Evolutionary conservation across 768 basidiomycete species (phyloP).

Genomic region (Pulveroboletus sp.): DNA sequence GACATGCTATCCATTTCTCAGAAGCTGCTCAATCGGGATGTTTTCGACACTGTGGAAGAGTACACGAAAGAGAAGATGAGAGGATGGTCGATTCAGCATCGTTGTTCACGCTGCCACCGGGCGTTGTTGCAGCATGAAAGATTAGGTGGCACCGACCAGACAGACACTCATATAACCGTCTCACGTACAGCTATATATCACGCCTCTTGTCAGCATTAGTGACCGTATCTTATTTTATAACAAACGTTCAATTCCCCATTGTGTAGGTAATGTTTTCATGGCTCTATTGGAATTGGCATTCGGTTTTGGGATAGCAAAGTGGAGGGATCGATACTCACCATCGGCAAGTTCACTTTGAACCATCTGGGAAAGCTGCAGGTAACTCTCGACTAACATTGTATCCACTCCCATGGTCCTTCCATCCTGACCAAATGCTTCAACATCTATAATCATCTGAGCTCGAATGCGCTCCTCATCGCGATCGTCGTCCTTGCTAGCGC

Average conservation of each 20-base stretch:
- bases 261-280: neutral
- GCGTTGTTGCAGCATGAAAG: conserved; percentile 33
- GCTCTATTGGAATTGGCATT: conserved; percentile 9
- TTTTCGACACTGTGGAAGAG: conserved; percentile 68
- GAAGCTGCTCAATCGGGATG: conserved; percentile 72
- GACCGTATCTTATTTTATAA: conserved; percentile 4
- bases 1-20: conserved; percentile 86
- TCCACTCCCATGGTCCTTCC: conserved; percentile 65
- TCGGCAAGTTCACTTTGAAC: conserved; percentile 44
- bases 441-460: conserved; percentile 78
- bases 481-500: conserved; percentile 51
- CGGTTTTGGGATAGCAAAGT: neutral
- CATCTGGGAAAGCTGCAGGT: conserved; percentile 52
- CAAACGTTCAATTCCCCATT: neutral
- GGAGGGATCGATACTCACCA: conserved; percentile 14
- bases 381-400: conserved; percentile 48
- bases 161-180: conserved; percentile 37
- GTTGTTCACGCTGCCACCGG: conserved; percentile 52
- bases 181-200: conserved; percentile 64
- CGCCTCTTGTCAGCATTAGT: conserved; percentile 34
- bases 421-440: conserved; percentile 78
- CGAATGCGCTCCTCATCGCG: conserved; percentile 87
- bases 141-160: conserved; percentile 10
- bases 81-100: conserved; percentile 55
- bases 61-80: conserved; percentile 50